A percentile compares a stretch with the other conserved stretches of the same genome.
Evolutionary conservation across 2,329 filamentous ascomycete genomes (phyloP).

Genomic region (Falciphora oryzae): DNA sequence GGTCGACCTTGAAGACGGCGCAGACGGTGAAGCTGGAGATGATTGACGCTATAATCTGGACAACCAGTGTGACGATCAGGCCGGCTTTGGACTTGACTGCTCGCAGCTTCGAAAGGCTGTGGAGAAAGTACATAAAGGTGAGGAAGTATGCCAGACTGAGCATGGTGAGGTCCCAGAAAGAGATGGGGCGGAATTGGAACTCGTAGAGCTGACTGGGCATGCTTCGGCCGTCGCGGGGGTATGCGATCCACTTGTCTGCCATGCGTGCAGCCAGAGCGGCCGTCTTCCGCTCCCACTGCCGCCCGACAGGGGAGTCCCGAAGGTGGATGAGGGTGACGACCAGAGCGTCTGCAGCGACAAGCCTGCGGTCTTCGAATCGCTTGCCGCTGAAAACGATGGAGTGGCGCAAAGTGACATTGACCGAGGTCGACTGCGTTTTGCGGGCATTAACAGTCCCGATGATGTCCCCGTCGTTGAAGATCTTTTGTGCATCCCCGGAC

Average conservation of each 20-base stretch:
- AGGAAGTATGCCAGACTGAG: constrained; percentile 61
- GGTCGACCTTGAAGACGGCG: constrained; percentile 66
- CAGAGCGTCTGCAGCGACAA: constrained; percentile 69
- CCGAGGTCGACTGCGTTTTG: constrained; percentile 55
- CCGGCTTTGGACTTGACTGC: constrained; percentile 73
- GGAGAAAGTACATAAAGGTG: constrained; percentile 58
- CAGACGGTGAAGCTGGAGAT: constrained; percentile 77
- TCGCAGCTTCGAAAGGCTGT: constrained; percentile 61
- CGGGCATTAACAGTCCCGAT: constrained; percentile 63
- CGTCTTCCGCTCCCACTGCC: constrained; percentile 58
- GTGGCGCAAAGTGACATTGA: constrained; percentile 69
- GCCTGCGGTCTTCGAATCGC: constrained; percentile 58
- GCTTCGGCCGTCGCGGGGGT: constrained; percentile 51
- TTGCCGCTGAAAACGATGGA: constrained; percentile 82
- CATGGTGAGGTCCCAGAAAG: constrained; percentile 56
- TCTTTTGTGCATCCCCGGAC: constrained; percentile 56
- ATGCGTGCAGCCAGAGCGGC: constrained; percentile 43
- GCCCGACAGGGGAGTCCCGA: constrained; percentile 56
- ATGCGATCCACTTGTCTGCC: constrained; percentile 56
- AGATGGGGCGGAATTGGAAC: constrained; percentile 73
- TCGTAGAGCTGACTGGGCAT: constrained; percentile 61
- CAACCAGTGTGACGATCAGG: constrained; percentile 63
- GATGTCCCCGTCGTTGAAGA: constrained; percentile 57
- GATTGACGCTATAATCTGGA: constrained; percentile 66
- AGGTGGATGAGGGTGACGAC: constrained; percentile 72